These are phyloP conservation scores for Stemphylium lycopersici DNA, from an alignment of 2,329 filamentous ascomycete species.

Conservation along the genomic window DNA sequence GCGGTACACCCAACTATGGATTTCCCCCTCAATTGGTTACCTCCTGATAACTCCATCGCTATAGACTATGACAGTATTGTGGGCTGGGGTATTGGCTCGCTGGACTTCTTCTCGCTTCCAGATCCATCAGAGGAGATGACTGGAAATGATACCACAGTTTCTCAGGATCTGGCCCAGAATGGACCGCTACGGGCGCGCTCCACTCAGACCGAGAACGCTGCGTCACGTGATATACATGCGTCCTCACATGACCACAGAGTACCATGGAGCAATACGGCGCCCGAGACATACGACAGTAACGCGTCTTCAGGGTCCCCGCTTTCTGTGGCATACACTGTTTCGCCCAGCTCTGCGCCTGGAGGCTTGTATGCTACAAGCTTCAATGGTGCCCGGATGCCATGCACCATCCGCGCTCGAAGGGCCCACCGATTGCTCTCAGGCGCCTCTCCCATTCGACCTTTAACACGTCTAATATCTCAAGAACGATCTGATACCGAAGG, in stretches of 20 bases:
- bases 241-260: background rate
- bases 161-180: background rate
- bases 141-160: background rate
- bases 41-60: slow-evolving; percentile 8
- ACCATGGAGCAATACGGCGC: background rate
- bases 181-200: background rate
- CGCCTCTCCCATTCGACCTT: slow-evolving; percentile 4
- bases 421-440: slow-evolving; percentile 1
- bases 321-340: slow-evolving; percentile 1
- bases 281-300: background rate
- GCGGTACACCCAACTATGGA: slow-evolving; percentile 1
- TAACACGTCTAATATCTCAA: background rate
- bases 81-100: slow-evolving; percentile 6
- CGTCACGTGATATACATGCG: background rate
- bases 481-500: background rate
- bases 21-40: slow-evolving; percentile 17
- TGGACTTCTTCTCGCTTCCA: slow-evolving; percentile 10
- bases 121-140: background rate
- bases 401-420: slow-evolving; percentile 8
- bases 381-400: slow-evolving; percentile 15
- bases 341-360: slow-evolving; percentile 7
- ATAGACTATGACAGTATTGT: slow-evolving; percentile 17
- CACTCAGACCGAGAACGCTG: background rate
- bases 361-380: slow-evolving; percentile 15
- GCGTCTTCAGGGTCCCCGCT: background rate